These are phyloP conservation scores for Epithele typhae DNA, from an alignment of 768 basidiomycete genomes.

Conservation along the genomic window DNA sequence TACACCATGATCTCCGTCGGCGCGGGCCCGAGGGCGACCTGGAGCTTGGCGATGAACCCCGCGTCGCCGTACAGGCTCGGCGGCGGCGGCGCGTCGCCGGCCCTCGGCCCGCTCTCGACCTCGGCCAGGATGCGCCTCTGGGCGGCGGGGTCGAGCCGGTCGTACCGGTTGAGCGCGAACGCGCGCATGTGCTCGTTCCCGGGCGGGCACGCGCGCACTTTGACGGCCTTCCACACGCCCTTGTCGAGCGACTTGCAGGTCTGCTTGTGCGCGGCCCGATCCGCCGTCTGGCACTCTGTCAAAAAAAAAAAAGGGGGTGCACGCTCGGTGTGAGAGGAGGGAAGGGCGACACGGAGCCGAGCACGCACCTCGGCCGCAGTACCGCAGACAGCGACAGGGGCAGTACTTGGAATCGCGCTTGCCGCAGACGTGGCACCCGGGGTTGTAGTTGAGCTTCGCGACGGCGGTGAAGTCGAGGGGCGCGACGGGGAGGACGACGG, in stretches of 20 bases:
- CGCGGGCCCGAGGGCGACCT: conserved; percentile 11
- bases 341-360: no score
- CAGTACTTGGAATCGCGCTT: conserved; percentile 30
- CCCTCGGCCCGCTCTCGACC: background rate
- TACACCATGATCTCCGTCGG: conserved; percentile 27
- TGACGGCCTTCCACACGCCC: conserved; percentile 32
- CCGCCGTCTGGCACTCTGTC: conserved; percentile 13
- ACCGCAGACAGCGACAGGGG: conserved; percentile 32
- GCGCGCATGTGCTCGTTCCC: no score
- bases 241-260: conserved; percentile 31
- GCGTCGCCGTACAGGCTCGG: conserved; percentile 32
- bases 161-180: conserved; percentile 4
- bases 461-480: conserved; percentile 31
- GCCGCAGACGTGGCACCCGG: conserved; percentile 38
- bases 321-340: background rate
- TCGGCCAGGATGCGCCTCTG: background rate
- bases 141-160: background rate
- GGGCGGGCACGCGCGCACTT: conserved; percentile 10
- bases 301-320: background rate
- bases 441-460: conserved; percentile 29
- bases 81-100: conserved; percentile 9
- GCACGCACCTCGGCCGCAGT: conserved; percentile 32
- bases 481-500: conserved; percentile 36
- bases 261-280: conserved; percentile 37
- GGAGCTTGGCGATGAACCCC: conserved; percentile 37